Percentiles rank a stretch among this genome's conserved stretches.
phyloP scores from a whole-genome alignment of 768 basidiomycete genomes.

The Porphyrellus cyaneotinctus region DNA sequence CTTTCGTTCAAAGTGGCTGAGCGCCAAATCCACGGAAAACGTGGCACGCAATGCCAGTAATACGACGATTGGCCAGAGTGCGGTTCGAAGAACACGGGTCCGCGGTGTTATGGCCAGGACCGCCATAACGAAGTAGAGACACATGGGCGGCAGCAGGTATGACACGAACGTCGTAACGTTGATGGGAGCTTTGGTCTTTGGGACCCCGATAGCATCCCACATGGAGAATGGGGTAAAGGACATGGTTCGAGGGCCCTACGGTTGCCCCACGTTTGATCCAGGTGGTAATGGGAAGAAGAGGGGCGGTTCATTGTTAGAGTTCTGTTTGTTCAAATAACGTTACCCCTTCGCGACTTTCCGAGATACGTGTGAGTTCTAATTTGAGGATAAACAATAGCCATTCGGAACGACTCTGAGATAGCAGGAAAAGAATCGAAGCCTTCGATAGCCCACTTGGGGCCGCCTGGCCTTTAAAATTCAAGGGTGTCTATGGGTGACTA shows the following conservation, averaged over 20 bases:
- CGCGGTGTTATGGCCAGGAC: not conserved
- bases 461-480: too few species aligned
- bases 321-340: too few species aligned
- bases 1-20: not conserved
- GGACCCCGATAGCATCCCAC: not conserved
- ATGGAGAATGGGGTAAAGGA: not conserved
- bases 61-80: not conserved
- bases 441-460: too few species aligned
- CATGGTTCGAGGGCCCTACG: not conserved
- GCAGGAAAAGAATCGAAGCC: too few species aligned
- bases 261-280: too few species aligned
- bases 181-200: slow-evolving; percentile 1
- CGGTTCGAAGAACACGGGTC: not conserved
- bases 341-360: too few species aligned
- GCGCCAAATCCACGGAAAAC: not conserved
- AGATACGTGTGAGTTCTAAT: too few species aligned
- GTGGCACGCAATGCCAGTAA: not conserved
- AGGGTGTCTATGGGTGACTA: too few species aligned
- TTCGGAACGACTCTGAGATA: too few species aligned
- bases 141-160: not conserved
- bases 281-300: too few species aligned
- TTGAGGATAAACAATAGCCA: too few species aligned
- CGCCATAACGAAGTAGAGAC: not conserved
- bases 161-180: not conserved
- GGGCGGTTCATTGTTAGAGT: too few species aligned